Conservation (phyloP, 805 yeast species). For the Wickerhamiella qilinensis region DNA sequence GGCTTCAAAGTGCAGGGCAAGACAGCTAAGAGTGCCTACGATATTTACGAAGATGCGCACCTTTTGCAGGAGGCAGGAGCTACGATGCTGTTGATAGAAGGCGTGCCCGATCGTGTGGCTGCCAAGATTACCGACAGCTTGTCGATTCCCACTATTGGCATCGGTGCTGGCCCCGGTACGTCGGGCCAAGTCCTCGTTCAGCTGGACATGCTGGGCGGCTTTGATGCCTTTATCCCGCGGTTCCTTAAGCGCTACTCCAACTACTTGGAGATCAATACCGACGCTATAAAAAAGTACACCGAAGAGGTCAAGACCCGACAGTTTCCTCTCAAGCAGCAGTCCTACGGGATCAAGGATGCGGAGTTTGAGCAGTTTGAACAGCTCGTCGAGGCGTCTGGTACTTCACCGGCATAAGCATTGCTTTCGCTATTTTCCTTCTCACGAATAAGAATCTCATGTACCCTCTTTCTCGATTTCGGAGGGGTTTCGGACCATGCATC, state of each 20-base stretch:
- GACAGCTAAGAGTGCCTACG: constrained; percentile 34
- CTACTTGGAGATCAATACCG: constrained; percentile 31
- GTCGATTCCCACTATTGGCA: constrained; percentile 75
- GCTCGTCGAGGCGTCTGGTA: constrained; percentile 10
- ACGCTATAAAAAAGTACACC: constrained; percentile 38
- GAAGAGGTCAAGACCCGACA: constrained; percentile 36
- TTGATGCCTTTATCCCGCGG: constrained; percentile 40
- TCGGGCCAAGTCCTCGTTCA: constrained; percentile 86
- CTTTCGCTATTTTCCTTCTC: too few species aligned
- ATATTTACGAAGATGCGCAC: constrained; percentile 49
- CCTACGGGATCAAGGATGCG: constrained; percentile 53
- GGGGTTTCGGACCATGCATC: too few species aligned
- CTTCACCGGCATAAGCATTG: too few species aligned
- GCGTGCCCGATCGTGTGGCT: constrained; percentile 67
- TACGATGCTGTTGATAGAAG: constrained; percentile 62
- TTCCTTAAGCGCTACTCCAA: constrained; percentile 60
- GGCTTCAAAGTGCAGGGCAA: constrained; percentile 83
- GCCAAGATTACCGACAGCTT: constrained; percentile 42
- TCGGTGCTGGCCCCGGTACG: constrained; percentile 78
- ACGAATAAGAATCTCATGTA: too few species aligned
- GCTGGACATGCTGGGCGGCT: constrained; percentile 61
- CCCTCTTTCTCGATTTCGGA: too few species aligned
- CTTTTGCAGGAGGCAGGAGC: constrained; percentile 63
- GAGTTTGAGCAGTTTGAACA: constrained; percentile 32
- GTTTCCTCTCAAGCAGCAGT: constrained; percentile 54